Percentiles rank a stretch among this genome's conserved stretches.
phyloP scores from a whole-genome alignment of 2,329 filamentous ascomycete species.

The Colletotrichum endophyticum region DNA sequence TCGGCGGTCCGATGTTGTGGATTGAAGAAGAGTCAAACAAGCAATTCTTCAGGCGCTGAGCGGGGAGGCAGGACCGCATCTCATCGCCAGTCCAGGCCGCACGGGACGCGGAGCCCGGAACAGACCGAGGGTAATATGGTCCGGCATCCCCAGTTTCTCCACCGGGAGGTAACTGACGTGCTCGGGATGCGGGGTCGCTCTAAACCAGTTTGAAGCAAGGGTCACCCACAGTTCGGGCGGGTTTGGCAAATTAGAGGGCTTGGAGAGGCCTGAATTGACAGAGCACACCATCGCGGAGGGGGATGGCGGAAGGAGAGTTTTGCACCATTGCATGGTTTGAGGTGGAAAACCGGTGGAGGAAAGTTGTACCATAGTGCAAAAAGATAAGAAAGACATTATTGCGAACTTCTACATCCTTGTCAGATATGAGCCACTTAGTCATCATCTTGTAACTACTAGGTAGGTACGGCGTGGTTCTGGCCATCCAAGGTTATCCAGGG shows the following conservation, averaged over 20 bases:
- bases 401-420: too few relatives aligned
- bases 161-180: slow-evolving; percentile 2
- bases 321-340: not conserved
- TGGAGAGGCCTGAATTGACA: not conserved
- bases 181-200: slow-evolving; percentile 2
- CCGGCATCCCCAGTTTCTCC: slow-evolving; percentile 4
- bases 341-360: too few relatives aligned
- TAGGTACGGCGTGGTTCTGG: too few relatives aligned
- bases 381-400: too few relatives aligned
- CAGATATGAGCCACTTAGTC: too few relatives aligned
- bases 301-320: not conserved
- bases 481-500: too few relatives aligned
- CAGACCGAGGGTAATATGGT: not conserved
- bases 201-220: not conserved
- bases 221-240: not conserved
- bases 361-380: too few relatives aligned
- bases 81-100: not conserved
- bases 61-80: not conserved
- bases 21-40: not conserved
- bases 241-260: not conserved
- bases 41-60: not conserved
- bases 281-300: not conserved
- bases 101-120: slow-evolving; percentile 5
- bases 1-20: not conserved
- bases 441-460: too few relatives aligned